Evolutionary conservation across 2,329 filamentous ascomycete genomes (phyloP), one percentile per base, ranked within the genome.

Genomic region (Drechslerella dactyloides): DNA sequence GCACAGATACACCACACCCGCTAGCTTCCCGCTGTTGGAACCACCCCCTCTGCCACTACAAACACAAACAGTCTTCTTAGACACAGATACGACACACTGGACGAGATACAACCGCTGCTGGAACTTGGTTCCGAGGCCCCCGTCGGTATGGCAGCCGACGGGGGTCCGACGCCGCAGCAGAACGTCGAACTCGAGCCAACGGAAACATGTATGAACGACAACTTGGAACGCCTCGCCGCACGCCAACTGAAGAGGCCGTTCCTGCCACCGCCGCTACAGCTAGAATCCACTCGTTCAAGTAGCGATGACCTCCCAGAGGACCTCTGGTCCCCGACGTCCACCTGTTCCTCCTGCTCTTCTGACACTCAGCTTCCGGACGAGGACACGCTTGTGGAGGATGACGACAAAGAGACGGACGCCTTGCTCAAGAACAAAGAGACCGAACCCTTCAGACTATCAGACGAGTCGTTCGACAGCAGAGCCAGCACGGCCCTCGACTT

Each of bases 331-430:
- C 66, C 59, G 51, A 56, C 55, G 19, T 65, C 60, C 17, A 19
- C 21, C 30, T 5, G 8, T 33, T 56, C 55, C n/a, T 65, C 55
- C 17, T 15, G 15, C 30, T 5, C 6, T 33, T 56, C 44, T 11
- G 19, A 23, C 19, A 23, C 8, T 48, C n/a, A 48, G 17, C 51
- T 57, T 7, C 42, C 19, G 13, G 48, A 72, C 53, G 60, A 44
- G 2, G 55, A 65, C 35, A 65, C 50, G 6, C 50, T 72, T 13
- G 35, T 65, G 21, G 60, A 59, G 48, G 53, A 64, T 10, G 60
- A 46, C 21, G n/a, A 60, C 33, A 44, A 56, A n/a, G 53, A 65
- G 48, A 57, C 44, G 6, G 61, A 65, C 17, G 51, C 42, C 30
- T 27, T 65, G 30, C 24, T 65, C 10, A 35, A 65, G n/a, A 11